Conservation (phyloP, 1,284 basidiomycete species). For the Tausonia pullulans region DNA sequence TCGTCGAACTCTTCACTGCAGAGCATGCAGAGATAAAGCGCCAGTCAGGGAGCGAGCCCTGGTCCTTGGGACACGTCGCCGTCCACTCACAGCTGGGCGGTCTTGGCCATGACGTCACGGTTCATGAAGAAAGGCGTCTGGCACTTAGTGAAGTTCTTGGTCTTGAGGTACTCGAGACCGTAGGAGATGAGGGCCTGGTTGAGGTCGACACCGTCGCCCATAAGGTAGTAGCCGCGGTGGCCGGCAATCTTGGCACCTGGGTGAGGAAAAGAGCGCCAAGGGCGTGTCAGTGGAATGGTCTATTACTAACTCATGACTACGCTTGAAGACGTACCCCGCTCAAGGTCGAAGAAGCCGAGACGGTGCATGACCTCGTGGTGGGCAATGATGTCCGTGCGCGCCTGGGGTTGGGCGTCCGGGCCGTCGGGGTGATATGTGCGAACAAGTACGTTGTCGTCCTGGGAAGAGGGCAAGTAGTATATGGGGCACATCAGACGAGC, state of each 20-base stretch:
- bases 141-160: conserved; percentile 78
- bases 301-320: too few species aligned
- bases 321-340: conserved; percentile 54
- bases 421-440: conserved; percentile 80
- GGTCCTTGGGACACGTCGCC: background rate
- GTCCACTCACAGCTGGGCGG: conserved; percentile 61
- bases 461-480: conserved; percentile 19
- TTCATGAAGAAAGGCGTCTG: conserved; percentile 99
- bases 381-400: conserved; percentile 59
- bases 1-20: conserved; percentile 82
- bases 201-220: conserved; percentile 88
- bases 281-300: background rate
- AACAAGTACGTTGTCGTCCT: conserved; percentile 81
- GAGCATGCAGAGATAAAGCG: background rate
- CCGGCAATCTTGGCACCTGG: conserved; percentile 81
- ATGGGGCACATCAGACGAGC: background rate
- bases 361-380: conserved; percentile 94
- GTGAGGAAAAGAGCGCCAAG: background rate
- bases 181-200: conserved; percentile 95
- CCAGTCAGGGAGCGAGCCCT: background rate
- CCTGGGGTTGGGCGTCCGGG: conserved; percentile 41
- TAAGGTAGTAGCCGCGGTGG: conserved; percentile 93
- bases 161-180: conserved; percentile 83
- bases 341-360: conserved; percentile 89
- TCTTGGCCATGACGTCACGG: conserved; percentile 93